Evolutionary conservation across 768 basidiomycete species (phyloP).

Genomic region (Pleurotus eryngii): DNA sequence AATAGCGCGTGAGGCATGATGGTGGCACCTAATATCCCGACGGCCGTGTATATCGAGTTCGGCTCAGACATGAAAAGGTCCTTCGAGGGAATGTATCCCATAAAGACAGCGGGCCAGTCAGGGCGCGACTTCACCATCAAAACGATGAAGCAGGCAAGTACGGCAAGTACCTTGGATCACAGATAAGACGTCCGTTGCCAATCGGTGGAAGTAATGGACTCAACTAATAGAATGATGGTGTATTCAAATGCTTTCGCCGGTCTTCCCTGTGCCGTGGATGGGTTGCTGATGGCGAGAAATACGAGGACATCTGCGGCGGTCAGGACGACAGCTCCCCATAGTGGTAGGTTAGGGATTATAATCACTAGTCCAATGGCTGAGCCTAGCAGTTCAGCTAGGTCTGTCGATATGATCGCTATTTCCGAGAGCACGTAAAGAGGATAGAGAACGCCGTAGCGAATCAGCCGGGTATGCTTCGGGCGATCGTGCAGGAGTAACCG

Average conservation of each 20-base stretch:
- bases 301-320: constrained; percentile 59
- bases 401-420: constrained; percentile 63
- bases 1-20: constrained; percentile 74
- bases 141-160: constrained; percentile 65
- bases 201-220: constrained; percentile 15
- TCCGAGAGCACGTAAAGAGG: constrained; percentile 55
- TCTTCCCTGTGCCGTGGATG: constrained; percentile 44
- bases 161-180: constrained; percentile 43
- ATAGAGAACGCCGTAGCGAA: constrained; percentile 48
- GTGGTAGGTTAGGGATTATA: constrained; percentile 53
- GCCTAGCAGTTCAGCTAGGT: constrained; percentile 67
- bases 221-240: constrained; percentile 49
- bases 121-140: constrained; percentile 63
- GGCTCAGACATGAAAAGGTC: constrained; percentile 43
- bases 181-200: constrained; percentile 12
- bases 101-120: constrained; percentile 62
- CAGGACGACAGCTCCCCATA: constrained; percentile 54
- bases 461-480: constrained; percentile 42
- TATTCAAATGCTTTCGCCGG: constrained; percentile 60
- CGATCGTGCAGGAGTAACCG: constrained; percentile 53
- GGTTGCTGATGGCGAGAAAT: constrained; percentile 60
- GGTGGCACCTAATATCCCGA: constrained; percentile 34
- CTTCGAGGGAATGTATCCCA: constrained; percentile 64
- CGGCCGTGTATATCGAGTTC: constrained; percentile 45
- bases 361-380: constrained; percentile 69